A percentile compares a stretch with the other conserved stretches of the same genome.
phyloP scores from a whole-genome alignment of 176 grass and related monocot genomes.

The Oryza meyeriana region DNA sequence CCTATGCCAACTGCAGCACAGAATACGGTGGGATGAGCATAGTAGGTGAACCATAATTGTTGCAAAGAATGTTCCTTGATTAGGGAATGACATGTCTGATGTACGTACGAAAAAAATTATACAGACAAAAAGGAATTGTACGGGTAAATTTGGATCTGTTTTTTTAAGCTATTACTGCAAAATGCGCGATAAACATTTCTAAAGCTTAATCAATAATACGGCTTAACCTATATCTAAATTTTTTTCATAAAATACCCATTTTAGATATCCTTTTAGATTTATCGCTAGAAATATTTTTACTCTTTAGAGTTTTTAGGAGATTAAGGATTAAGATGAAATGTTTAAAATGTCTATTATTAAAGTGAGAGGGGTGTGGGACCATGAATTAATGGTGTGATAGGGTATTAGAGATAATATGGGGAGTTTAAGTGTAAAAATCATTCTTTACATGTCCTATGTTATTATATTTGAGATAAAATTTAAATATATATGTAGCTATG shows the following conservation, averaged over 20 bases:
- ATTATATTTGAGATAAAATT: too few species aligned
- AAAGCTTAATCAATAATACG: background rate
- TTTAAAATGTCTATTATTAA: too few species aligned
- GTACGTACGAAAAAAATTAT: background rate
- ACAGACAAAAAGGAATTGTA: background rate
- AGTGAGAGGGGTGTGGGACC: too few species aligned
- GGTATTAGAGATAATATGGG: too few species aligned
- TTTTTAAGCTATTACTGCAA: background rate
- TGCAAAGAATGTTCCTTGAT: conserved; percentile 33
- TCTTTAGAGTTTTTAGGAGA: too few species aligned
- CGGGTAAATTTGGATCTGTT: background rate
- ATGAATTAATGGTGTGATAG: too few species aligned
- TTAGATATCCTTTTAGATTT: too few species aligned
- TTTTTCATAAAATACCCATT: background rate
- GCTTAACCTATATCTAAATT: background rate
- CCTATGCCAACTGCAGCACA: background rate
- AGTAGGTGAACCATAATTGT: conserved; percentile 36
- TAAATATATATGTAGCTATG: too few species aligned
- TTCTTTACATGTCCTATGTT: too few species aligned
- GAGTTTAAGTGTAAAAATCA: too few species aligned
- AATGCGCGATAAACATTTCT: background rate
- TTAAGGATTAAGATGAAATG: too few species aligned
- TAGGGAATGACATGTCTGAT: background rate
- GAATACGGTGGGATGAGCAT: background rate
- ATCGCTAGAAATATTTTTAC: too few species aligned